Conservation (phyloP, 345 rosid genomes). For the Punica granatum region DNA sequence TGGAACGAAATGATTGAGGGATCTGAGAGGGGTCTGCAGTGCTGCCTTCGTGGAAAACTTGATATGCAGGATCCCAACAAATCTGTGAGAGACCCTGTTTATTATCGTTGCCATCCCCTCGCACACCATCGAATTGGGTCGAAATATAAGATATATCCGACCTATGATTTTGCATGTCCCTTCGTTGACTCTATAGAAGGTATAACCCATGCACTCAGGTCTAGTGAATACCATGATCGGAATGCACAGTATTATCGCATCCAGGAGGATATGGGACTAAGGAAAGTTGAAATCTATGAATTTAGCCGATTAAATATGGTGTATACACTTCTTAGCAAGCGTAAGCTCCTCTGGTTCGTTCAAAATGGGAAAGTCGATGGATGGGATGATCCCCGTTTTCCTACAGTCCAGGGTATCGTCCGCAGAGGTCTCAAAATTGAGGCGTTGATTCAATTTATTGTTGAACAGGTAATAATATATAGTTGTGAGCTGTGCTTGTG, state of each 20-base stretch:
- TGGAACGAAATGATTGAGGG: conserved; percentile 93
- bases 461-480: conserved; percentile 60
- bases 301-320: conserved; percentile 89
- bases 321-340: conserved; percentile 87
- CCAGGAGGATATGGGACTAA: conserved; percentile 72
- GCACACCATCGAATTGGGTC: conserved; percentile 87
- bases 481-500: not conserved
- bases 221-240: conserved; percentile 83
- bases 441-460: conserved; percentile 84
- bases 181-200: conserved; percentile 81
- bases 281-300: conserved; percentile 66
- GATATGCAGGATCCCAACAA: conserved; percentile 95
- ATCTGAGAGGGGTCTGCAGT: conserved; percentile 67
- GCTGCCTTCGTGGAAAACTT: conserved; percentile 86
- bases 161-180: conserved; percentile 98
- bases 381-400: conserved; percentile 98
- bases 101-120: conserved; percentile 84
- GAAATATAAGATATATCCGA: conserved; percentile 86
- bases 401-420: conserved; percentile 96
- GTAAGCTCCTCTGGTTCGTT: conserved; percentile 94
- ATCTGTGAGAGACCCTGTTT: conserved; percentile 94
- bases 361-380: conserved; percentile 78
- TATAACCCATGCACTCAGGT: conserved; percentile 81
- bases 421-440: conserved; percentile 87
- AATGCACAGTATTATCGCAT: conserved; percentile 84